Base-by-base conservation (phyloP, 2,329 filamentous ascomycete genomes). In the Pezicula neosporulosa region DNA sequence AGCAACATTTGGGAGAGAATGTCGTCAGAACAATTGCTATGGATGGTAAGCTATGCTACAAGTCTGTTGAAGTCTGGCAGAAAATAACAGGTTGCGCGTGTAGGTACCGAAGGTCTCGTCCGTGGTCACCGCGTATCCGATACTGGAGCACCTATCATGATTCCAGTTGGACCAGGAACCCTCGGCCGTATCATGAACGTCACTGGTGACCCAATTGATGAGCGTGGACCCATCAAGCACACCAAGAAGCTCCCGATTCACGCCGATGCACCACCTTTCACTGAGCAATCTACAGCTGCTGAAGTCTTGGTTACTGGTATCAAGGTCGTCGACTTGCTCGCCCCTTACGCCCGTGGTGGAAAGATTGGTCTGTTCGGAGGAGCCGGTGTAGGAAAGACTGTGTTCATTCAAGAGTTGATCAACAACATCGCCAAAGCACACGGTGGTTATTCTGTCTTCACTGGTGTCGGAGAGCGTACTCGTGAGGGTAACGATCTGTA, bases 401-500 rank as follows among this genome's bases (percentile, higher is more conserved):
- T 99, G 74, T 99, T 97, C 84, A 99, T 99, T 77, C 94, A 99
- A 85, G 94, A 99, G 82, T 81, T 99, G 73, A 99, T 99, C 82
- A 99, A 99, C 91, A 99, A 99, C 88, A 97, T 99, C 73, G 94
- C 94, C 80, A 97, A 97, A 86, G 94, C 94, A 68, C 94, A 99
- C 83, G 94, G 94, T 96, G 94, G 94, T 96, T 99, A 96, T 89
- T 99, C 94, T 65, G 94, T 99, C 74, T 99, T 99, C 88, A 96
- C 91, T 73, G 94, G 94, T 93, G 94, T 99, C 78, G 94, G 94
- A 76, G 94, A 99, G 88, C 93, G 94, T 83, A 99, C 94, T 73
- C 94, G 94, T 90, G 94, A 99, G 87, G 94, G 94, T 85, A 99
- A 99, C 86, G 94, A 99, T 87, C 78, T 99, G 83, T 99, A 99